A percentile compares a stretch with the other conserved stretches of the same genome.
phyloP scores from a whole-genome alignment of 2,329 filamentous ascomycete species.

The Blastomyces silverae region DNA sequence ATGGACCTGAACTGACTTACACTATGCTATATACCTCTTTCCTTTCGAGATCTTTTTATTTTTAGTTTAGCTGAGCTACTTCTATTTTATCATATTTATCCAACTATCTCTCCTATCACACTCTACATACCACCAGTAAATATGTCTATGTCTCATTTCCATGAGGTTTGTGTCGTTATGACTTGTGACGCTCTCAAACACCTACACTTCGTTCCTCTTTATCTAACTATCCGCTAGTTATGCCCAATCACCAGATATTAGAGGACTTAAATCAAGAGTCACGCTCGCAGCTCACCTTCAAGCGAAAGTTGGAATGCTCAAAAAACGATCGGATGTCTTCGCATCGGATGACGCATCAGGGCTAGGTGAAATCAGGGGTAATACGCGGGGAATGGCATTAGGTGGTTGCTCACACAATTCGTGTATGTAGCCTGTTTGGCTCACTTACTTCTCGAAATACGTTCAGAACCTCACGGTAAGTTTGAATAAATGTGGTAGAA shows the following conservation, averaged over 20 bases:
- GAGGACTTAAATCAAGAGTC: background rate
- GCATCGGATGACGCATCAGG: background rate
- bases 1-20: background rate
- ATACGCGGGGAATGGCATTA: too few species aligned
- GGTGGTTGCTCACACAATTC: too few species aligned
- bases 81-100: background rate
- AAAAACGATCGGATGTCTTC: background rate
- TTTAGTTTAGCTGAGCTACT: background rate
- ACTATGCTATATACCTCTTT: conserved; percentile 8
- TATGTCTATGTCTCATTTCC: background rate
- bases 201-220: too few species aligned
- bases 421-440: background rate
- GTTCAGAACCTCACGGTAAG: background rate
- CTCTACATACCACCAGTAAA: background rate
- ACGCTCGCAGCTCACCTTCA: background rate
- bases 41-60: background rate
- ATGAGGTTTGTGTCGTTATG: too few species aligned
- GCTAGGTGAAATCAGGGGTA: background rate
- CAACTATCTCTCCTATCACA: background rate
- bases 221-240: background rate
- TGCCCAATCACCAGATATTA: background rate
- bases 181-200: background rate
- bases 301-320: background rate
- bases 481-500: background rate
- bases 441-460: background rate